Evolutionary conservation across 176 grass and related monocot species (phyloP), one percentile per base, ranked within the genome.

Genomic region (Oryza meridionalis): DNA sequence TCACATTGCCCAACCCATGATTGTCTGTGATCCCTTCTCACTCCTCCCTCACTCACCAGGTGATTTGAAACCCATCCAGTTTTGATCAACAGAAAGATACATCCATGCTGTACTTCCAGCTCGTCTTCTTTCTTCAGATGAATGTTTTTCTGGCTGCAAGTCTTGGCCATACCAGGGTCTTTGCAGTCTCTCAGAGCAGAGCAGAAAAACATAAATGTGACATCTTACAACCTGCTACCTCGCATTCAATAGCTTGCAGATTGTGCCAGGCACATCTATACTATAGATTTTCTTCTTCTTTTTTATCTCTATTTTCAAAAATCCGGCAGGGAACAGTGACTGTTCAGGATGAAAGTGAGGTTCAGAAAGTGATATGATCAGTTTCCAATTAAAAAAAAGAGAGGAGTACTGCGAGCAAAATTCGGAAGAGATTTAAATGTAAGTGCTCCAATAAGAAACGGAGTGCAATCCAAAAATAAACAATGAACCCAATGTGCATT

Each of bases 241-340:
- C 43, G 61, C 68, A 90, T 86, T 90, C 84, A 83, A 85, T 85
- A 1, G 65, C 58, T 42, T 77, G 78, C 78, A 90, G 75, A 63
- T 42, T 62, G 79, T 24, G 79, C 70, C 87, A 89, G 82, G 21
- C 58, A 75, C 70, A 49, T 47, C 58, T 6, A 65, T 31, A 31
- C 1, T 17, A 19, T 22, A 68, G 67, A 67, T 77, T 86, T 22
- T 62, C 3, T 0, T 40, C 38, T 42, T 42, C 9, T 58, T 21
- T 67, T 67, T 38, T 65, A 81, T 72, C 43, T 77, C 58, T 26
- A 37, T 32, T 69, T 75, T 47, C 13, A 25, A 7, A 74, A 61
- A 49, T 80, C 76, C 47, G 7, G 8, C 26, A 5, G 22, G 47
- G 69, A 43, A 47, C 67, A 46, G 67, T 77, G 0, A 25, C 62